Conservation (phyloP, 2,329 filamentous ascomycete species). For the Sclerotinia sclerotiorum region DNA sequence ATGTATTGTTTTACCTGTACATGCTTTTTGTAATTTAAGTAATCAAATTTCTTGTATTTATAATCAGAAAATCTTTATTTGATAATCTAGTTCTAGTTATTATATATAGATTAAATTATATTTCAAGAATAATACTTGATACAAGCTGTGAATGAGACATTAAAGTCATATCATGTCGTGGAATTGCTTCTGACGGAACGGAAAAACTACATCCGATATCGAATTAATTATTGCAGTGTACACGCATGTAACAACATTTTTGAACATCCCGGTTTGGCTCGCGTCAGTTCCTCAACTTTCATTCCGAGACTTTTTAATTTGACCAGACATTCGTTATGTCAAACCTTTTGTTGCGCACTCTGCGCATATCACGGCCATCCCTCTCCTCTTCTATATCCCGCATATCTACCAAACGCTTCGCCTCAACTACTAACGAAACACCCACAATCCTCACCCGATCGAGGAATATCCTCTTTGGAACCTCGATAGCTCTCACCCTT, state of each 20-base stretch:
- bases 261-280: not conserved
- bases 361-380: slow-evolving; percentile 14
- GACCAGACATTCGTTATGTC: slow-evolving; percentile 20
- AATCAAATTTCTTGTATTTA: no score
- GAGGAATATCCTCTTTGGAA: slow-evolving; percentile 53
- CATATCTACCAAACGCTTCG: slow-evolving; percentile 27
- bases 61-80: no score
- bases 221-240: no score
- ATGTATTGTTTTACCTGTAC: no score
- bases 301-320: not conserved
- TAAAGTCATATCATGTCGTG: no score
- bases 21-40: no score
- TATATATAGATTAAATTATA: no score
- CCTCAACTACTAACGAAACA: slow-evolving; percentile 34
- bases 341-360: slow-evolving; percentile 17
- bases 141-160: no score
- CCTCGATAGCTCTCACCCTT: slow-evolving; percentile 51
- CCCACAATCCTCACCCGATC: slow-evolving; percentile 46
- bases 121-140: no score
- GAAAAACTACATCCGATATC: not conserved
- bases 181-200: not conserved
- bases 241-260: not conserved
- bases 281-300: not conserved
- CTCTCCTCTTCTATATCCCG: slow-evolving; percentile 4
- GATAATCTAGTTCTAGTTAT: no score